Conservation (phyloP, 345 rosid genomes). For the Dimocarpus longan region DNA sequence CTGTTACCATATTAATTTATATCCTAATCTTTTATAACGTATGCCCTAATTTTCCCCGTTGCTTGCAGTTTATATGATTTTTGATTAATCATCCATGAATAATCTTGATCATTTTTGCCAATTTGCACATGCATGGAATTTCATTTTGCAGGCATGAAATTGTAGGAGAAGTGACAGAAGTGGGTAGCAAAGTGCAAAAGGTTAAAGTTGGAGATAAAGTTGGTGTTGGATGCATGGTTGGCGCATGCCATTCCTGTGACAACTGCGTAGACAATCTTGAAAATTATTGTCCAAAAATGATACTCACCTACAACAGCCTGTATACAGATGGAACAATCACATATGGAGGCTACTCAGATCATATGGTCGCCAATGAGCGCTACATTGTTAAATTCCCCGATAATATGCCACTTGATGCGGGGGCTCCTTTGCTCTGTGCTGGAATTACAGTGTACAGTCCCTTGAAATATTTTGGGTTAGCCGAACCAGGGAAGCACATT, state of each 20-base stretch:
- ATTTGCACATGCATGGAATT: too few species aligned
- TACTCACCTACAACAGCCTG: slow-evolving; percentile 35
- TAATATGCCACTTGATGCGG: slow-evolving; percentile 49
- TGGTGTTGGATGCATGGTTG: slow-evolving; percentile 59
- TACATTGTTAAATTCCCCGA: slow-evolving; percentile 56
- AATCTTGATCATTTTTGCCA: too few species aligned
- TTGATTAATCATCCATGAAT: too few species aligned
- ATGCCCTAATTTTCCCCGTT: too few species aligned
- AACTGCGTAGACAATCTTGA: slow-evolving; percentile 49
- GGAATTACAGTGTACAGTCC: slow-evolving; percentile 79
- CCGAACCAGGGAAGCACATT: slow-evolving; percentile 36
- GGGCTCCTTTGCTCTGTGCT: slow-evolving; percentile 71
- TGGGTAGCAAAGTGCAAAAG: slow-evolving; percentile 52
- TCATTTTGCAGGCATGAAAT: slow-evolving; percentile 52
- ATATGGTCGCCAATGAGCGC: slow-evolving; percentile 53
- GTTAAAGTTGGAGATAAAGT: slow-evolving; percentile 61
- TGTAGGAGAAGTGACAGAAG: slow-evolving; percentile 58
- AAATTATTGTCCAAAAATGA: slow-evolving; percentile 51
- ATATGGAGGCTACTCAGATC: slow-evolving; percentile 60
- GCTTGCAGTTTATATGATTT: too few species aligned
- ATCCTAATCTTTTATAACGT: too few species aligned
- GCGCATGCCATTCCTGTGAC: slow-evolving; percentile 53
- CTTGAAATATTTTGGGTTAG: slow-evolving; percentile 48
- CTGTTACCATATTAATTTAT: too few species aligned
- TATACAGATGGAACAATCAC: slow-evolving; percentile 53